Base-by-base conservation (phyloP, 768 basidiomycete species). In the Trichaptum fuscoviolaceum region DNA sequence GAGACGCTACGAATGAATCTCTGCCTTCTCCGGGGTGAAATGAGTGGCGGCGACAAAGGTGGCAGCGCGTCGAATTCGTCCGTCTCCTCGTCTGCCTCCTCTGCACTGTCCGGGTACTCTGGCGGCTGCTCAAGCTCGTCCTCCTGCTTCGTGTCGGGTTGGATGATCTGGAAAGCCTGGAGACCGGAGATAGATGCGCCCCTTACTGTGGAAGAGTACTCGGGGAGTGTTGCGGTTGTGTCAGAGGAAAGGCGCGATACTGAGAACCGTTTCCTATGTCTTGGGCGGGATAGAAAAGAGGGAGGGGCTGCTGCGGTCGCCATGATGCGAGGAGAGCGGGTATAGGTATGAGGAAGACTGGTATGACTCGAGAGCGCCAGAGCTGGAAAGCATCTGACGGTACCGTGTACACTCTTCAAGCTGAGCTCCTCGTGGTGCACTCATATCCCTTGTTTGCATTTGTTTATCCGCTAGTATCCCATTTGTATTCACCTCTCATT, bases 1-100 rank as follows among this genome's bases (percentile, higher is more conserved):
- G 24, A 61, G 25, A 66, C 58, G 58, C 58, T 57, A 57, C 62
- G 52, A 3, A 52, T 30, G 63, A 63, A 64, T 12, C 77, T 71
- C 68, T 76, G 74, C 23, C 73, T 62, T 52, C 77, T 79, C 57
- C 78, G 76, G 7, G 80, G 77, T 15, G 77, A 75, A 27, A 78
- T 69, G 34, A 77, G 69, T 58, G 74, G 72, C 23, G 74, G 72
- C 30, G 77, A 69, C 69, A 75, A 68, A 62, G 76, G 75, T 23
- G 74, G 69, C 70, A 72, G 59, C 42, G 67, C 42, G 69, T 67
- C 68, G 68, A 78, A 79, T 23, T 79, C 76, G 73, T 87, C 85
- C 1, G 86, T 84, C 71, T 91, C 89, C 52, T 83, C 85, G 80
- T 92, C 91, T 18, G 84, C 89, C 71, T 92, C 91, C 73, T 91